These are phyloP conservation scores for Spizellomyces punctatus DNA, from an alignment of 192 early-diverging fungal species.

Conservation along the genomic window DNA sequence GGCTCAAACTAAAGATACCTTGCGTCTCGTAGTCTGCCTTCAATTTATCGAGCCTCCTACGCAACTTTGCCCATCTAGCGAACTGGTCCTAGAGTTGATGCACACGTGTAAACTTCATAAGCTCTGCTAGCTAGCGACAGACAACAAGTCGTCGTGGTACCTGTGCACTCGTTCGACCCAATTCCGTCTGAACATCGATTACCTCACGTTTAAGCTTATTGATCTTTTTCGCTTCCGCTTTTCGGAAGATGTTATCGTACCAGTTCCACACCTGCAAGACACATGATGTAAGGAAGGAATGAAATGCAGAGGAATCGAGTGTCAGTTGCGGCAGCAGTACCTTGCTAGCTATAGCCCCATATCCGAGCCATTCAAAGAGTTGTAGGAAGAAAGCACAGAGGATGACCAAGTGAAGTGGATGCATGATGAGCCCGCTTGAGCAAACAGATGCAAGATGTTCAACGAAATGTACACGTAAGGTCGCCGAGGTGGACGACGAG, in stretches of 20 bases:
- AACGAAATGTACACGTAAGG: too few species aligned
- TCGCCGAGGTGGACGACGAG: too few species aligned
- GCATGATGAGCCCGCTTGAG: not conserved
- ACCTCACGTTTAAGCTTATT: slow-evolving; percentile 11
- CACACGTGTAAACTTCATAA: not conserved
- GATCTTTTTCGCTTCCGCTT: not conserved
- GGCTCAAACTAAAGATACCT: slow-evolving; percentile 43
- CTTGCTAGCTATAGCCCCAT: slow-evolving; percentile 15
- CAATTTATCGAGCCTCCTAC: slow-evolving; percentile 74
- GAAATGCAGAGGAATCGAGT: not conserved
- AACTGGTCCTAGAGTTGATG: slow-evolving; percentile 72
- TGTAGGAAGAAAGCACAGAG: slow-evolving; percentile 20
- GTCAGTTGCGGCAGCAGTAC: not conserved
- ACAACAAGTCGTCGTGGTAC: slow-evolving; percentile 6
- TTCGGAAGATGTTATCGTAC: not conserved
- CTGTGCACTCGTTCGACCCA: slow-evolving; percentile 31
- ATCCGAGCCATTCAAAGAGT: slow-evolving; percentile 20
- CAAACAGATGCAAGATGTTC: too few species aligned
- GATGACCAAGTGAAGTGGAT: slow-evolving; percentile 18
- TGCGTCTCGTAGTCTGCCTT: slow-evolving; percentile 70
- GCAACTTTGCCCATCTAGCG: slow-evolving; percentile 89
- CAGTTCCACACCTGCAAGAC: slow-evolving; percentile 7
- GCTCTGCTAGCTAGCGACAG: not conserved
- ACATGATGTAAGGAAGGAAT: not conserved
- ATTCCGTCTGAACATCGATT: slow-evolving; percentile 12